Conservation (phyloP, 176 grass and related monocot species). For the Musa acuminata region DNA sequence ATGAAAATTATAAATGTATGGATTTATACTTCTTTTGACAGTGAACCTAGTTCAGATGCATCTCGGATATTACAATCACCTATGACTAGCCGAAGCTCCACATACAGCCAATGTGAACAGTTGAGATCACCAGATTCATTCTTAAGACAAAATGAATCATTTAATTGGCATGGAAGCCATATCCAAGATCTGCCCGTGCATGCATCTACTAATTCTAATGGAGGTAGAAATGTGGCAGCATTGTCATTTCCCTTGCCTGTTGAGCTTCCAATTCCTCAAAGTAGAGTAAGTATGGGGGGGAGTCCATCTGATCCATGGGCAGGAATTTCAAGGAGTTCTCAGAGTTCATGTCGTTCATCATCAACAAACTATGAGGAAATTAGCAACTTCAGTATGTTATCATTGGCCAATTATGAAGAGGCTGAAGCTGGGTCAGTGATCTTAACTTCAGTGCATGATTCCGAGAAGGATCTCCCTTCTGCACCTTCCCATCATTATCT, state of each 20-base stretch:
- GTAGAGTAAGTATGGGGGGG: not conserved
- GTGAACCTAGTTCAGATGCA: not conserved
- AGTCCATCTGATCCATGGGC: not conserved
- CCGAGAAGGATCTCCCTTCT: slow-evolving; percentile 12
- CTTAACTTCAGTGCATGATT: slow-evolving; percentile 10
- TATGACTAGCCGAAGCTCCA: not conserved
- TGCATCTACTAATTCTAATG: not conserved
- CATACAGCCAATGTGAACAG: not conserved
- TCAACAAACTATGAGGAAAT: slow-evolving; percentile 25
- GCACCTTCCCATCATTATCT: slow-evolving; percentile 24
- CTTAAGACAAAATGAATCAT: not conserved
- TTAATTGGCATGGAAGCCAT: not conserved
- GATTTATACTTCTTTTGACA: slow-evolving; percentile 1
- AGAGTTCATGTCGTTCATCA: slow-evolving; percentile 14
- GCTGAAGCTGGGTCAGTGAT: slow-evolving; percentile 16
- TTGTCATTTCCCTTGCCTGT: not conserved
- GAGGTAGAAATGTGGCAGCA: not conserved
- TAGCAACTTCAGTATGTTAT: slow-evolving; percentile 13
- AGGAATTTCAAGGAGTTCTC: slow-evolving; percentile 13
- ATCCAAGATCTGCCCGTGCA: not conserved
- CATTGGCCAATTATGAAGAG: slow-evolving; percentile 14
- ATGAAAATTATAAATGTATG: not conserved
- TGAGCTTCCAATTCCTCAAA: not conserved
- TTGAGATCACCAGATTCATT: not conserved
- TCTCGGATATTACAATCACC: not conserved